Evolutionary conservation across 495 filamentous ascomycete species (phyloP).

Genomic region (Aspergillus homomorphus): DNA sequence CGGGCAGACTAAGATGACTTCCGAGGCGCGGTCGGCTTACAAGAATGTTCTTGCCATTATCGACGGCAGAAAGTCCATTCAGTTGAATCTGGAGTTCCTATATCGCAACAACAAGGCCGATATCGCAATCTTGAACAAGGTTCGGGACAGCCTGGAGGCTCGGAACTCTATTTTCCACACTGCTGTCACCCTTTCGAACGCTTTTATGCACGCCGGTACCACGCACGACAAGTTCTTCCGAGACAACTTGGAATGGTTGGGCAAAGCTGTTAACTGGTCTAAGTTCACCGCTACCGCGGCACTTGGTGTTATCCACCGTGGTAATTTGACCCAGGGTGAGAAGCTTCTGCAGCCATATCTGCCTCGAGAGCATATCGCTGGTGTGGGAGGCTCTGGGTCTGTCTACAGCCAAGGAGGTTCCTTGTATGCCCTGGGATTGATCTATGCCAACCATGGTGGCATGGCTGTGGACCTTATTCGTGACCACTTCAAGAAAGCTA

Average conservation of each 20-base stretch:
- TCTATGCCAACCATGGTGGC: constrained; percentile 96
- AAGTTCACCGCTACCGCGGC: constrained; percentile 99
- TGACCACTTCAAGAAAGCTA: constrained; percentile 78
- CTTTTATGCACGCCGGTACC: constrained; percentile 99
- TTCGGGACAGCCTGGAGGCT: constrained; percentile 90
- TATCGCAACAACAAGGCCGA: constrained; percentile 90
- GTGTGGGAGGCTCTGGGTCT: constrained; percentile 67
- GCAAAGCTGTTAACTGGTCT: constrained; percentile 99
- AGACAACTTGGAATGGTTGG: constrained; percentile 96
- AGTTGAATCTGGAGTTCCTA: constrained; percentile 92
- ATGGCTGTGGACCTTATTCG: constrained; percentile 87
- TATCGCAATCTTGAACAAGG: constrained; percentile 87
- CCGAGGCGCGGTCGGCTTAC: constrained; percentile 59
- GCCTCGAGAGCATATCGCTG: constrained; percentile 62
- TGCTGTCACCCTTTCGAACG: constrained; percentile 93
- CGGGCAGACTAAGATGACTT: constrained; percentile 36
- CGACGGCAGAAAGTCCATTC: constrained; percentile 85
- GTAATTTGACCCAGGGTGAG: constrained; percentile 87
- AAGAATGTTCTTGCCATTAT: constrained; percentile 82
- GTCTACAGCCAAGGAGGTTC: constrained; percentile 95
- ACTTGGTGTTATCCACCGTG: constrained; percentile 92
- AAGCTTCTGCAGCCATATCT: constrained; percentile 95
- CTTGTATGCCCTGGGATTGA: constrained; percentile 91
- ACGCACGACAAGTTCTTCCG: constrained; percentile 97
- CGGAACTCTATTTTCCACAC: constrained; percentile 98